Evolutionary conservation across 202 grass and related monocot species (phyloP), one percentile per base, ranked within the genome.

Genomic region (Setaria viridis): DNA sequence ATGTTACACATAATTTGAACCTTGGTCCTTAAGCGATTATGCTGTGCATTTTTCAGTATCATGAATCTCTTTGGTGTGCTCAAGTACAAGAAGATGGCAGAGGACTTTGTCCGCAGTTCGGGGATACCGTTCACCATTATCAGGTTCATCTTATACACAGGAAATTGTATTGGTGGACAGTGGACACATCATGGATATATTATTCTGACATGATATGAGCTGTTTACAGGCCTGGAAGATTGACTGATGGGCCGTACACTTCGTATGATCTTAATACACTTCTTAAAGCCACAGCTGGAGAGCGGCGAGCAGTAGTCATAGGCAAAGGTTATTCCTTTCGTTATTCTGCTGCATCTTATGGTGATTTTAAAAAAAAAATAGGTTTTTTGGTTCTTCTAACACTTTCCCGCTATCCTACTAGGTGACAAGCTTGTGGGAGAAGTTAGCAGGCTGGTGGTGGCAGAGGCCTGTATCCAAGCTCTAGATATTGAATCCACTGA

Each of bases 21-120:
- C 21, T 62, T 74, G 9, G 21, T 34, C 35, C 47, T 80, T 53
- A 59, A 51, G 34, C 7, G 62, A 73, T 72, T 20, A 16, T 79
- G 55, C 21, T 55, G 65, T 43, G 2, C 82, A 55, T 62, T 87
- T 90, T 84, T 45, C 85, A 98, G 95, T 79, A 90, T 98, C 47
- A 93, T 98, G 91, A 98, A 98, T 72, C 93, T 98, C 41, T 98
- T 98, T 82, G 95, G 95, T 72, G 95, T 98, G 75, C 93, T 98
- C 78, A 95, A 98, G 78, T 98, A 86, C 80, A 98, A 98, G 81
- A 98, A 98, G 86, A 94, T 98, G 95, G 95, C 49, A 41, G 95
- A 98, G 74, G 95, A 98, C 82, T 91, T 95, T 76, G 75, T 98
- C 67, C 55, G 55, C 25, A 83, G 70, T 84, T 95, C 91, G 58